Evolutionary conservation across 192 early-diverging fungal genomes (phyloP), one percentile per base, ranked within the genome.

Genomic region (Coemansia sp.): DNA sequence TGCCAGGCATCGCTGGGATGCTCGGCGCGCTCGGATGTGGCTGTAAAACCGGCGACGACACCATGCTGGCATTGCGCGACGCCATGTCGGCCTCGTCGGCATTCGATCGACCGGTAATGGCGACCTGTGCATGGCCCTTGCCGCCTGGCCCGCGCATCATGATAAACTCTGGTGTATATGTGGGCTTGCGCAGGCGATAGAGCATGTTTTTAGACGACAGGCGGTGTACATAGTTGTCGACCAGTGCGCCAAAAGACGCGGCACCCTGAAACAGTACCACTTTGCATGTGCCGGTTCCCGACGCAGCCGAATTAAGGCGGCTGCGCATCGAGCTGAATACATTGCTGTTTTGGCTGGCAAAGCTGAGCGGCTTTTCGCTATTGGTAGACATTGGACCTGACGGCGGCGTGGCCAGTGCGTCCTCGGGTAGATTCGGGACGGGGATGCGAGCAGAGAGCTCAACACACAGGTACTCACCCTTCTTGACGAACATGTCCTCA

Each of bases 91-190:
- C 61, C 52, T 79, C 70, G 47, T 76, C 72, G 21, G 62, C 63
- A 25, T 58, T 72, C 50, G 70, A 71, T 15, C 76, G 57, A 23
- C 78, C 73, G 1, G 83, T 78, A 56, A 82, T 79, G 5, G 63
- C 71, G 38, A 90, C 88, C 83, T 94, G 93, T 29, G 93, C 93
- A 65, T 94, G 91, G 11, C 92, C 93, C 73, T 90, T 94, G 15
- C 90, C 91, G 17, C 88, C 85, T 8, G 94, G 94, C 7, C 93
- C 94, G 29, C 94, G 85, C 94, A 96, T 96, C 90, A 94, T 93
- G 47, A 96, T 88, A 83, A 93, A 96, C 66, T 96, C 94, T 11
- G 88, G 92, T 15, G 91, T 88, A 21, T 88, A 86, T n/a, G 83
- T 76, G 24, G 81, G 76, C 39, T 83, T 84, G 27, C 82, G 81